Percentiles rank a stretch among this genome's conserved stretches.
These are phyloP conservation scores for Hydrangea macrophylla DNA, from an alignment of 148 eudicot genomes.

Conservation along the genomic window DNA sequence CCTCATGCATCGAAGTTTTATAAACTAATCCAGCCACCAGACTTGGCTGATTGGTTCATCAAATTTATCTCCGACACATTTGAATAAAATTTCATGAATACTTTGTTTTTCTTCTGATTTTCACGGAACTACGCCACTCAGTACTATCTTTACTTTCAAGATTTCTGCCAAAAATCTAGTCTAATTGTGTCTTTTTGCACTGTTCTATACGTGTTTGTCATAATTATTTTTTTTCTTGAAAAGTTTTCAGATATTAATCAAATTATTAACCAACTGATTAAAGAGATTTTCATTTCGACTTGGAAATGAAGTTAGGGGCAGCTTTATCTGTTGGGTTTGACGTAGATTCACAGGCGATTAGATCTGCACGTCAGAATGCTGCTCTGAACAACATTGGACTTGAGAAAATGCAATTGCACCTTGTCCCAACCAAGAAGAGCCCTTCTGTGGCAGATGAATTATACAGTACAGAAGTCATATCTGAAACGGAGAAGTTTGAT, in stretches of 20 bases:
- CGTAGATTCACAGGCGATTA: conserved; percentile 82
- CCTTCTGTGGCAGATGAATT: conserved; percentile 24
- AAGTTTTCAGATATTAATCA: too few species aligned
- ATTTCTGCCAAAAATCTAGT: too few species aligned
- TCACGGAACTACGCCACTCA: too few species aligned
- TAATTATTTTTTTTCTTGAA: too few species aligned
- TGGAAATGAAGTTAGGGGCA: conserved; percentile 71
- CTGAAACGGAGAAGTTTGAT: conserved; percentile 49
- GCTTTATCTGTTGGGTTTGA: conserved; percentile 78
- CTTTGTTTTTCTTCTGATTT: not conserved
- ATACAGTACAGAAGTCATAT: conserved; percentile 18
- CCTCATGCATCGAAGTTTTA: not conserved
- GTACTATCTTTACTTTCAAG: too few species aligned
- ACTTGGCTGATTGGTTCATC: not conserved
- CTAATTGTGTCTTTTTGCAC: too few species aligned
- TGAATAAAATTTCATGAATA: too few species aligned
- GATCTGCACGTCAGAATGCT: conserved; percentile 77
- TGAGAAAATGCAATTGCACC: conserved; percentile 51
- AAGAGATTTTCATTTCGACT: not conserved
- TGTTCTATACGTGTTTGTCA: too few species aligned
- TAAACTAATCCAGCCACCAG: not conserved
- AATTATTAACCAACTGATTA: not conserved
- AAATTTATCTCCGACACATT: not conserved
- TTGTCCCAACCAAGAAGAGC: conserved; percentile 42
- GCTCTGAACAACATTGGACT: conserved; percentile 65